Conservation (phyloP, 2,329 filamentous ascomycete genomes). For the Calonectria pseudoreteaudii region DNA sequence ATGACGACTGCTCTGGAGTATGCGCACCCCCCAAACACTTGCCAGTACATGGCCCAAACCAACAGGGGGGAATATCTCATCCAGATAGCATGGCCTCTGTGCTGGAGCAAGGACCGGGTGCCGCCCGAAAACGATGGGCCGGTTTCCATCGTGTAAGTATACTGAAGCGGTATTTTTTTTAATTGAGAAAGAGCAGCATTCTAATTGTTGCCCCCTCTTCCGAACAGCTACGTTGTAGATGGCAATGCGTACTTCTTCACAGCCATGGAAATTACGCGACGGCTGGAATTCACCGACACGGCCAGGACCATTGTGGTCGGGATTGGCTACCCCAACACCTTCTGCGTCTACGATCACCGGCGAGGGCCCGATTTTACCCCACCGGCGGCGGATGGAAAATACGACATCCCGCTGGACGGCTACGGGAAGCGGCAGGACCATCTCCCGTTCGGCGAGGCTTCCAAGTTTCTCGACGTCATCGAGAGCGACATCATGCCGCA, state of each 20-base stretch:
- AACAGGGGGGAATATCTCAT: neutral
- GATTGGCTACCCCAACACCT: conserved; percentile 1
- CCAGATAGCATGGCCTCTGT: neutral
- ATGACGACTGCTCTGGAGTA: neutral
- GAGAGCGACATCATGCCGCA: neutral
- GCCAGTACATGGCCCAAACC: neutral
- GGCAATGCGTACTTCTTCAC: conserved; percentile 1
- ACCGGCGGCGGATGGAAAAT: neutral
- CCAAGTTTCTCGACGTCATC: neutral
- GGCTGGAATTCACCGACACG: neutral
- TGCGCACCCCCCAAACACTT: neutral
- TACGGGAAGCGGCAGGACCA: neutral
- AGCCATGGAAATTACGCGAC: neutral
- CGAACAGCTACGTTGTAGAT: neutral
- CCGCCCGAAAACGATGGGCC: neutral
- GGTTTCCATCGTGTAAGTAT: neutral
- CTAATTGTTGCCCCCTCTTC: neutral
- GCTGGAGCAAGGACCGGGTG: neutral
- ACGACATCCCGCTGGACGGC: conserved; percentile 1
- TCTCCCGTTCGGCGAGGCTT: neutral
- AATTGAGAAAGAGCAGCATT: too few species aligned
- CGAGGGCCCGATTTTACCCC: neutral
- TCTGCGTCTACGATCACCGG: conserved; percentile 1
- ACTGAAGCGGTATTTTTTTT: neutral
- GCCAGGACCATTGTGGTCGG: neutral